These are phyloP conservation scores for Aquanectria penicillioides DNA, from an alignment of 2,329 filamentous ascomycete species.

Conservation along the genomic window DNA sequence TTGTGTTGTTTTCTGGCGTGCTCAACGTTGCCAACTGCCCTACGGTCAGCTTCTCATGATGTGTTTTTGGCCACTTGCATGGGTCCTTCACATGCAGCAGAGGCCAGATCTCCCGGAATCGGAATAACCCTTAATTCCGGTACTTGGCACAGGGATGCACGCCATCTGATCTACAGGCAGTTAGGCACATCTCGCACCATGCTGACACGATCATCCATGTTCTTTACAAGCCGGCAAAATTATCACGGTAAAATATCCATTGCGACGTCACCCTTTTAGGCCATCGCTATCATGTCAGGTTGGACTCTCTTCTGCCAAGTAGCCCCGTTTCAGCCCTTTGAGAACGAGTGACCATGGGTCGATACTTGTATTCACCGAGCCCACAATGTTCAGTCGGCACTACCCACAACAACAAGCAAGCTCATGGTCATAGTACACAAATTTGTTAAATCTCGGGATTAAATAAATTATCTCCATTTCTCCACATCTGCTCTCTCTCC, in stretches of 20 bases:
- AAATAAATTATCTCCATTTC: conserved; percentile 19
- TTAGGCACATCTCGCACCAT: too few relatives aligned
- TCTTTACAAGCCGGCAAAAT: too few relatives aligned
- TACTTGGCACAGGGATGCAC: not conserved
- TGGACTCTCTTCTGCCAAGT: not conserved
- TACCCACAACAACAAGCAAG: too few relatives aligned
- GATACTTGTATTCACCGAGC: too few relatives aligned
- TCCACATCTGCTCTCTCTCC: not conserved
- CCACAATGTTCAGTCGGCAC: too few relatives aligned
- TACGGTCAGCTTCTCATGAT: conserved; percentile 33
- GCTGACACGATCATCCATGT: too few relatives aligned
- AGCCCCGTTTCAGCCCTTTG: not conserved
- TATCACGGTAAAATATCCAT: too few relatives aligned
- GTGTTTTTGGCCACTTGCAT: conserved; percentile 18
- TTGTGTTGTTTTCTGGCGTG: conserved; percentile 44
- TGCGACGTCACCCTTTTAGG: not conserved
- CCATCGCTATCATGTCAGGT: not conserved
- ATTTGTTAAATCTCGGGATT: conserved; percentile 3
- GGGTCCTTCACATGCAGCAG: conserved; percentile 30
- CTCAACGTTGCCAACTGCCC: conserved; percentile 19
- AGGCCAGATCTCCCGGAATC: conserved; percentile 42
- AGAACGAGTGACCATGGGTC: too few relatives aligned
- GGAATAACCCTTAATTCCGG: conserved; percentile 22
- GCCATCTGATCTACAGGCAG: too few relatives aligned
- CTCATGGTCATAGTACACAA: not conserved